Percentiles rank a stretch among this genome's conserved stretches.
These are phyloP conservation scores for Ceratocystiopsis brevicomis DNA, from an alignment of 2,329 filamentous ascomycete genomes.

Conservation along the genomic window DNA sequence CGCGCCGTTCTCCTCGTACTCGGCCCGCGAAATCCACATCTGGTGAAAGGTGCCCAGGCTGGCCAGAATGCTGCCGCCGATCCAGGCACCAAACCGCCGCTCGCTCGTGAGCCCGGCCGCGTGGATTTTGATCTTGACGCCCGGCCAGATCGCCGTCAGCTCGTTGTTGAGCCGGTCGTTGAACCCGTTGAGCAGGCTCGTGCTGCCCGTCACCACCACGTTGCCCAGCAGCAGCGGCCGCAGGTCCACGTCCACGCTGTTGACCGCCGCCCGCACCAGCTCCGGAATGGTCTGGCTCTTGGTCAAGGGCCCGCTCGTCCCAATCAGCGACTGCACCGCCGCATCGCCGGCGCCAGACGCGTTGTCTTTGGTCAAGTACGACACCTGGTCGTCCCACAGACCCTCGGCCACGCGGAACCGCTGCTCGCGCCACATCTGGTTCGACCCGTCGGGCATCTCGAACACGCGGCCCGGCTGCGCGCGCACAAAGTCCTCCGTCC, in stretches of 20 bases:
- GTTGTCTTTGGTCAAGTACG: constrained; percentile 28
- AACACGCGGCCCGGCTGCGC: constrained; percentile 67
- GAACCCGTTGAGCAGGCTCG: constrained; percentile 75
- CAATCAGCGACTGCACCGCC: not conserved
- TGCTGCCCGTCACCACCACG: constrained; percentile 81
- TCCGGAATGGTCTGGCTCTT: constrained; percentile 67
- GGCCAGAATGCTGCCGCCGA: constrained; percentile 86
- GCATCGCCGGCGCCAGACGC: constrained; percentile 10
- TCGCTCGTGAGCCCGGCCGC: constrained; percentile 75
- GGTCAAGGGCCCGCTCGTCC: constrained; percentile 19
- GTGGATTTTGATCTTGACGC: constrained; percentile 71
- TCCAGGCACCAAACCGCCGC: constrained; percentile 79
- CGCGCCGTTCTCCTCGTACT: constrained; percentile 88
- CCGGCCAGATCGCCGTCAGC: constrained; percentile 63
- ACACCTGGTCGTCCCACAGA: constrained; percentile 72
- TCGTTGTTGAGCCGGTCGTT: constrained; percentile 79
- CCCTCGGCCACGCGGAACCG: constrained; percentile 74
- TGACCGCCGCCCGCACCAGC: constrained; percentile 59
- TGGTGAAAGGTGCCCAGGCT: constrained; percentile 96
- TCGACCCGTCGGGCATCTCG: constrained; percentile 93
- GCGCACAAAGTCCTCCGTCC: constrained; percentile 61
- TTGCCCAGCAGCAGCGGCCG: constrained; percentile 69
- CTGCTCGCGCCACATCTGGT: constrained; percentile 83
- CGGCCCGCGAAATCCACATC: constrained; percentile 96
- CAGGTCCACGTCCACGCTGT: constrained; percentile 73